Conservation (phyloP, 2,329 filamentous ascomycete genomes). For the Daldinia eschscholtzii region DNA sequence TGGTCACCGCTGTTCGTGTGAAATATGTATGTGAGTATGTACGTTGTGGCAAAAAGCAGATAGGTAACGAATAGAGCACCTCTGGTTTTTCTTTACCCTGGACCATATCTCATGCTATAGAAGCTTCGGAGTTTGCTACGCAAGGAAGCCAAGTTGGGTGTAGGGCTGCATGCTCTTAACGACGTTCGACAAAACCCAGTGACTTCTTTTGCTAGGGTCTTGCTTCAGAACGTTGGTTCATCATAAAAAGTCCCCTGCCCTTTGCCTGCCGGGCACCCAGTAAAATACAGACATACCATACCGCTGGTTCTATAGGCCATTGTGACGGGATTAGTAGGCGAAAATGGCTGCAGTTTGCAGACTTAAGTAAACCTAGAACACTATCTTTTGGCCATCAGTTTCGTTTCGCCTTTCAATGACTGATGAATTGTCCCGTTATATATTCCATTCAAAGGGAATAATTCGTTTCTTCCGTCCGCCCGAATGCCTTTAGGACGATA, state of each 20-base stretch:
- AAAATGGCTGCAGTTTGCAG: slow-evolving; percentile 24
- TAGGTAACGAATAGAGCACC: background rate
- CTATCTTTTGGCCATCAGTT: slow-evolving; percentile 9
- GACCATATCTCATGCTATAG: background rate
- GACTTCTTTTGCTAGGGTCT: background rate
- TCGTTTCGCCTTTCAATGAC: slow-evolving; percentile 18
- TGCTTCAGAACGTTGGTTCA: slow-evolving; percentile 17
- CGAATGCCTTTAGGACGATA: slow-evolving; percentile 32
- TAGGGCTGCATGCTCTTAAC: background rate
- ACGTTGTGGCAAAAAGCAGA: background rate
- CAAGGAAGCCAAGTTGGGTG: background rate
- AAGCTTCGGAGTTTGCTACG: background rate
- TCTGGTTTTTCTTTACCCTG: slow-evolving; percentile 1
- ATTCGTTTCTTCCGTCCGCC: slow-evolving; percentile 8
- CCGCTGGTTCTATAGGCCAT: slow-evolving; percentile 24
- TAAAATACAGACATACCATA: slow-evolving; percentile 23
- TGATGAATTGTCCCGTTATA: slow-evolving; percentile 18
- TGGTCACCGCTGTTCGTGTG: slow-evolving; percentile 26
- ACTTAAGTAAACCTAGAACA: slow-evolving; percentile 23
- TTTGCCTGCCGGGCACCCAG: slow-evolving; percentile 21
- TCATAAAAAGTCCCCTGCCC: slow-evolving; percentile 24
- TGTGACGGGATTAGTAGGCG: slow-evolving; percentile 26
- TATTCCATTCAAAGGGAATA: slow-evolving; percentile 12
- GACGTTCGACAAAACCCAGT: background rate
- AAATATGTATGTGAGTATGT: background rate